Conservation (phyloP, 1,139 yeast genomes). For the Yamadazyma blattariae region DNA sequence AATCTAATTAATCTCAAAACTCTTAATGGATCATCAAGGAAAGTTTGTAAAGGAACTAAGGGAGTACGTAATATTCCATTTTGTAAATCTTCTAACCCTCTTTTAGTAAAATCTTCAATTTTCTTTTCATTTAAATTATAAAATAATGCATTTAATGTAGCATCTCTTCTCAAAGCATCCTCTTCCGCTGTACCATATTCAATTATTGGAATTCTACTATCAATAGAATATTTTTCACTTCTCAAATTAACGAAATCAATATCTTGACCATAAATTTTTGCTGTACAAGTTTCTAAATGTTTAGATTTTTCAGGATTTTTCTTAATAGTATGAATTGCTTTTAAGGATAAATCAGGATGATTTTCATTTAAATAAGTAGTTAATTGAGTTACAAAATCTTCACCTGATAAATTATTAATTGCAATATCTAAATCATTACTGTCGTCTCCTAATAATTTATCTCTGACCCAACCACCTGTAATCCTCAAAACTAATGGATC, state of each 20-base stretch:
- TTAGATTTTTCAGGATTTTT: conserved; percentile 93
- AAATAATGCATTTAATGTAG: conserved; percentile 87
- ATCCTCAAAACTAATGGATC: conserved; percentile 57
- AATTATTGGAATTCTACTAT: conserved; percentile 76
- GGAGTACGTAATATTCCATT: conserved; percentile 84
- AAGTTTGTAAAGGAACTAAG: conserved; percentile 76
- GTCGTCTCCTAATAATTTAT: conserved; percentile 74
- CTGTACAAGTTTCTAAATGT: conserved; percentile 95
- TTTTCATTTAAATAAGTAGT: conserved; percentile 48
- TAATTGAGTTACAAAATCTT: conserved; percentile 72
- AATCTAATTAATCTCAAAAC: conserved; percentile 82
- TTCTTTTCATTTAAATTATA: conserved; percentile 66
- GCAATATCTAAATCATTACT: conserved; percentile 93
- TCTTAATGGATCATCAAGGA: conserved; percentile 89
- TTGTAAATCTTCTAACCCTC: conserved; percentile 69
- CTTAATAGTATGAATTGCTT: conserved; percentile 74
- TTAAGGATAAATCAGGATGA: conserved; percentile 43
- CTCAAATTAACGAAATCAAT: conserved; percentile 91
- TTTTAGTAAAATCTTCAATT: conserved; percentile 82
- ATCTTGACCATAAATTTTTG: conserved; percentile 75
- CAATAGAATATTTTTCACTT: conserved; percentile 78
- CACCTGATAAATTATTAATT: conserved; percentile 78
- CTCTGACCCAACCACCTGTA: conserved; percentile 99
- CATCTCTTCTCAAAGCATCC: conserved; percentile 92
- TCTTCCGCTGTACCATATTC: conserved; percentile 86